Percentiles rank a stretch among this genome's conserved stretches.
These are phyloP conservation scores for Pleurotus citrinopileatus DNA, from an alignment of 768 basidiomycete species.

Conservation along the genomic window DNA sequence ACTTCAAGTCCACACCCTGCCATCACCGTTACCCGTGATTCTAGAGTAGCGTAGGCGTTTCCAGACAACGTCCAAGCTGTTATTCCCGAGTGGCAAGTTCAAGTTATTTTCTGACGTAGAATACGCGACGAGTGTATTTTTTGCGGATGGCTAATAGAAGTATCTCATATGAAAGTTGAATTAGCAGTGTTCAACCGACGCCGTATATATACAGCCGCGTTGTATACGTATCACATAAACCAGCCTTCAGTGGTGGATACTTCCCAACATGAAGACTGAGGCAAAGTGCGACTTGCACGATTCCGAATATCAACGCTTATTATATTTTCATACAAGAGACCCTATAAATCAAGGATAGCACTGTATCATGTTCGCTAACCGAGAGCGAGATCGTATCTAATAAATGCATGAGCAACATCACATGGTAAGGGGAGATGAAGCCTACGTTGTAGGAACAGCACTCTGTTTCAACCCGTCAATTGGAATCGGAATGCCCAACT, in stretches of 20 bases:
- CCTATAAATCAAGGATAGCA: not conserved
- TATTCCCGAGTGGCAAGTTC: not conserved
- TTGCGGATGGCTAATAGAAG: no score
- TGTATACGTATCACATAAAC: no score
- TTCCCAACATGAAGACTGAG: no score
- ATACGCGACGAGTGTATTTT: no score
- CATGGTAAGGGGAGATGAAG: not conserved
- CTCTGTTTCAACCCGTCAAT: constrained; percentile 33
- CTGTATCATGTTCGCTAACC: not conserved
- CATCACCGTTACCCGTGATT: not conserved
- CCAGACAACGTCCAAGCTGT: not conserved
- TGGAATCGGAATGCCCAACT: constrained; percentile 31
- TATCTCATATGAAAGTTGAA: no score
- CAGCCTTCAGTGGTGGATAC: no score
- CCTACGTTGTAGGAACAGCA: constrained; percentile 31
- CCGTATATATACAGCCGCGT: no score
- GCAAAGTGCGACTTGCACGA: no score
- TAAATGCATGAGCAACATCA: not conserved
- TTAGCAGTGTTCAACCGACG: no score
- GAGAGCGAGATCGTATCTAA: not conserved
- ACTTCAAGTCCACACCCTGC: not conserved
- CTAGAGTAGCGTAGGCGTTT: not conserved
- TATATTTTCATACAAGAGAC: no score
- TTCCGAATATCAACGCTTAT: no score
- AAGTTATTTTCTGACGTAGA: not conserved